Base-by-base conservation (phyloP, 2,329 filamentous ascomycete genomes). In the Pseudogymnoascus sp. region DNA sequence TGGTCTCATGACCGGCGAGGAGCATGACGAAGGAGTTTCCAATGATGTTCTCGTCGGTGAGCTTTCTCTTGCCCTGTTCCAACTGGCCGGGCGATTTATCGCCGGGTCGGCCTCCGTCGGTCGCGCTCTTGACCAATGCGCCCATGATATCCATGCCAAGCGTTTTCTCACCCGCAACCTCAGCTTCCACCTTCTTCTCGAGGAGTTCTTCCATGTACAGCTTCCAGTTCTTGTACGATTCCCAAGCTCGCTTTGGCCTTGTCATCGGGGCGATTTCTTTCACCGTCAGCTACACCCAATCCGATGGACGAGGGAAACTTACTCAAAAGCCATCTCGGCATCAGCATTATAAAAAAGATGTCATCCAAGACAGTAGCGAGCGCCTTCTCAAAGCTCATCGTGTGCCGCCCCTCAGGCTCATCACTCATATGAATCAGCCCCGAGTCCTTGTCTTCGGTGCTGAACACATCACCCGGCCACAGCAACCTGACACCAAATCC, bases 1-100 rank as follows among this genome's bases (percentile, higher is more conserved):
- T 88, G 1, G 89, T 92, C 73, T 94, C 90, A 73, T 94, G 89
- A 10, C 90, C 90, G 0, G 90, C 89, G 1, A 92, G 78, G 63
- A 83, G 78, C 73, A 85, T 84, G 67, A 86, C 77, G 64, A 87
- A 87, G 17, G 87, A 84, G 69, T 92, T 92, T 59, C 88, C 87
- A 29, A 89, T 75, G 63, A 92, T 86, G 61, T 92, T 87, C 4
- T 79, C 78, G 64, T 85, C 82, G 4, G 74, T 78, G n/a, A 88
- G 72, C 11, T 78, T 77, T 6, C 83, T 72, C 61, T 81, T 76
- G 13, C 78, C 80, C 74, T 81, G 78, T 11, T 78, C 74, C 3
- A 71, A 69, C 61, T 72, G 71, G 33, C 71, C 68, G 1, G 77
- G 73, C 29, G 78, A 75, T 13, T 78, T 68, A 9, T 76, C 77